Conservation (phyloP, 352 stramenopile species). For the Pythium apleroticum region DNA sequence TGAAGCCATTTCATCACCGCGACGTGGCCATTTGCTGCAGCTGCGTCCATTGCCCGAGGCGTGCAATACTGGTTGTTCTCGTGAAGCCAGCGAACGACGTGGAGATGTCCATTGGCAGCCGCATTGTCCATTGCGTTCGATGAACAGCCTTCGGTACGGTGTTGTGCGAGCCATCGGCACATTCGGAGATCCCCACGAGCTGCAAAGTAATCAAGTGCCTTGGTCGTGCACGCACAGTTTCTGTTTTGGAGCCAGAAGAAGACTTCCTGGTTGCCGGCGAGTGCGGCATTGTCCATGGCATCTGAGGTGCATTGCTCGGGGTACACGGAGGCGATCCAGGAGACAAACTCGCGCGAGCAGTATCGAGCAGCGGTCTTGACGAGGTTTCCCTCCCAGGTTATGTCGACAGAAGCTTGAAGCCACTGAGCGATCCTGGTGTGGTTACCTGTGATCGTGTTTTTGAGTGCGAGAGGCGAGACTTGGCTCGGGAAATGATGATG, state of each 20-base stretch:
- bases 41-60: too few relatives aligned
- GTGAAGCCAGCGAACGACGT: not conserved
- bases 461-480: not conserved
- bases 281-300: not conserved
- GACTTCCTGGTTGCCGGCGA: not conserved
- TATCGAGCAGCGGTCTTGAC: not conserved
- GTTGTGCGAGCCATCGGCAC: not conserved
- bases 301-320: not conserved
- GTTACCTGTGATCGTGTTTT: not conserved
- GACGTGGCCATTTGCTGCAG: too few relatives aligned
- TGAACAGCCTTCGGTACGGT: not conserved
- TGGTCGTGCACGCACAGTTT: not conserved
- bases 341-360: not conserved
- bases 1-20: too few relatives aligned
- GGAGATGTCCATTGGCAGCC: not conserved
- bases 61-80: too few relatives aligned
- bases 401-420: not conserved
- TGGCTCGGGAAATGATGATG: not conserved
- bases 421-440: not conserved
- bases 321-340: not conserved
- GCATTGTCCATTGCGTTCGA: conserved; percentile 2
- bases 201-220: conserved; percentile 2
- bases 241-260: not conserved
- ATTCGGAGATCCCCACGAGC: not conserved
- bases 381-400: not conserved